Base-by-base conservation (phyloP, 2,329 filamentous ascomycete genomes). In the Xylaria sp. region DNA sequence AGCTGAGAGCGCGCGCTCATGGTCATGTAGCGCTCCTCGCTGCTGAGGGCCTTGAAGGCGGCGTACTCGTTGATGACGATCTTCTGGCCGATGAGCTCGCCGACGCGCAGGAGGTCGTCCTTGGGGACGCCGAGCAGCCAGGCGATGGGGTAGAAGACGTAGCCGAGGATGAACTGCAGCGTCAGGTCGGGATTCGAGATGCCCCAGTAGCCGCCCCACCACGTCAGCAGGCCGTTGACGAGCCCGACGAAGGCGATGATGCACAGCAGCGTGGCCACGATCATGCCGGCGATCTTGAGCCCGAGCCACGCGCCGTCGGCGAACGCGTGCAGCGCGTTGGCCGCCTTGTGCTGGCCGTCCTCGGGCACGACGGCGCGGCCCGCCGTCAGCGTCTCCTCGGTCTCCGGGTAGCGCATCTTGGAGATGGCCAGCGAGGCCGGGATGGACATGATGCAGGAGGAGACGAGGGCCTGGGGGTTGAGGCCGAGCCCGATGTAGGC, bases 401-500 rank as follows among this genome's bases (percentile, higher is more conserved):
- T 88, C 75, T 96, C 92, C 2, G 92, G 92, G 71, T 89, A 96
- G 52, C 92, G 88, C 65, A 96, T 81, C 76, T 96, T 96, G 60
- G 89, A 93, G 57, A 94, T 87, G 46, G 92, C 92, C 13, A 97
- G 81, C 2, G 91, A 95, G 1, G 92, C 92, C 0, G 92, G 92
- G 60, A 96, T 96, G 65, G 89, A 92, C 92, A 97, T 97, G 71
- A 96, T 92, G 69, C 92, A 96, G 7, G 90, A 92, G 2, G 91
- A 96, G 22, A 96, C 88, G 43, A 97, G 79, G 2, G 90, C 92
- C 71, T 95, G 89, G 1, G 90, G 79, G 71, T 92, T 94, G 50
- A 96, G 80, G 39, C 92, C 92, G 65, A 96, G 85, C 22, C 80
- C 78, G 59, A 96, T 92, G 72, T 96, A 97, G 13, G 89, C 90